Evolutionary conservation across 805 yeast genomes (phyloP).

Genomic region (Lipomyces lipofer): DNA sequence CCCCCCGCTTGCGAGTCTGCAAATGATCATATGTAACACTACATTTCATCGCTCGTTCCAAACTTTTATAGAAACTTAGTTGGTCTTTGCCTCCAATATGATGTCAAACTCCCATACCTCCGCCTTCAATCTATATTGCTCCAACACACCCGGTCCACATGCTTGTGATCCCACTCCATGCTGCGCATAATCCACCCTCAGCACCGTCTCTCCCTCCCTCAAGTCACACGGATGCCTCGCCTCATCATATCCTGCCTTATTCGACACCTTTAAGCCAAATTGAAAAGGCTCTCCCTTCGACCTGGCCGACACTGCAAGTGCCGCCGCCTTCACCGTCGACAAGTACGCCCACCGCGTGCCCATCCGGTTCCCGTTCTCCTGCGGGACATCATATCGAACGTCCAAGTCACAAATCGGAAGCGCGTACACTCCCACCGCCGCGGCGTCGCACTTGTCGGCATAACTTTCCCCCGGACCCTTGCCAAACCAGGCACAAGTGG

Average conservation of each 20-base stretch:
- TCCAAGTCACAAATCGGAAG: constrained; percentile 31
- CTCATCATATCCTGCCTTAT: constrained; percentile 20
- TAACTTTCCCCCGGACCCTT: constrained; percentile 44
- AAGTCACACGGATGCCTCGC: constrained; percentile 37
- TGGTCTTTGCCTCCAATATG: background rate
- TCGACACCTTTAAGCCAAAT: constrained; percentile 25
- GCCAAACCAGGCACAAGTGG: constrained; percentile 40
- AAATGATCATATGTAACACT: too few species aligned
- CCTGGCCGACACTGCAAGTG: constrained; percentile 5
- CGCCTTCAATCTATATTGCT: constrained; percentile 19
- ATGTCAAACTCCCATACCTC: constrained; percentile 14
- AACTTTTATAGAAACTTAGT: too few species aligned
- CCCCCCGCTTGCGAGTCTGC: too few species aligned
- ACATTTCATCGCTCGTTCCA: too few species aligned
- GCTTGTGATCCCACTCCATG: constrained; percentile 38
- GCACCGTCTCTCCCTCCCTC: constrained; percentile 16
- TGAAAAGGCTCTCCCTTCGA: constrained; percentile 20
- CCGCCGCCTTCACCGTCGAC: constrained; percentile 7
- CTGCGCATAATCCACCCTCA: constrained; percentile 35
- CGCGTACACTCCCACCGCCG: constrained; percentile 35
- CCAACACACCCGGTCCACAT: constrained; percentile 37
- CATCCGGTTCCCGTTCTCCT: constrained; percentile 43
- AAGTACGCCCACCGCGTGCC: constrained; percentile 39
- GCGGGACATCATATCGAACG: constrained; percentile 41
- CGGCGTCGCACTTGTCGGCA: constrained; percentile 39